Conservation (phyloP, 805 yeast species). For the Myxozyma sirexii region DNA sequence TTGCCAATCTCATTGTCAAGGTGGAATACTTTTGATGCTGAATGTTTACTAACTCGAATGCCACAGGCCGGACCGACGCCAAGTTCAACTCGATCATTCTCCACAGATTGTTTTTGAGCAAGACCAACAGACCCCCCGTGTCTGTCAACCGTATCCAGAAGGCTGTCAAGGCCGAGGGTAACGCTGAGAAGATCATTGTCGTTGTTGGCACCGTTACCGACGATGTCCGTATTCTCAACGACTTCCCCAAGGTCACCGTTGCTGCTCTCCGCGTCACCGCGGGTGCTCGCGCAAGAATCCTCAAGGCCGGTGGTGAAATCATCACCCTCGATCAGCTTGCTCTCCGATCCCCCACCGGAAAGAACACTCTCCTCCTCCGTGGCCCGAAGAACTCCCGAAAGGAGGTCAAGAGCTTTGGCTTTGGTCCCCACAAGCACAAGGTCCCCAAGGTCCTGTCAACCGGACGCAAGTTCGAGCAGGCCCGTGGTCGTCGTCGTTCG, state of each 20-base stretch:
- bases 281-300: conserved; percentile 96
- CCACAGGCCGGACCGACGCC: conserved; percentile 86
- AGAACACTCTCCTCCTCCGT: conserved; percentile 96
- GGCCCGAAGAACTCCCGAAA: conserved; percentile 99
- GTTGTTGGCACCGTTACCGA: conserved; percentile 99
- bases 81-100: conserved; percentile 98
- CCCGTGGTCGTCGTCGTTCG: conserved; percentile 99
- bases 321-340: conserved; percentile 99
- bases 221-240: conserved; percentile 83
- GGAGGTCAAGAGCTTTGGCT: conserved; percentile 99
- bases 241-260: conserved; percentile 94
- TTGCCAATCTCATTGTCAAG: too few relatives aligned
- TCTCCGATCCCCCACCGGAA: conserved; percentile 98
- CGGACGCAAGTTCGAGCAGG: conserved; percentile 99
- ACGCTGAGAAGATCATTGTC: conserved; percentile 89
- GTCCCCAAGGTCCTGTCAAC: conserved; percentile 97
- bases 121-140: conserved; percentile 99
- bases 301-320: conserved; percentile 99
- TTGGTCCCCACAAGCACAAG: conserved; percentile 99
- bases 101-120: conserved; percentile 92
- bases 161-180: conserved; percentile 80
- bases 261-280: conserved; percentile 99
- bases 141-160: conserved; percentile 88
- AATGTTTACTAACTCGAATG: not conserved
- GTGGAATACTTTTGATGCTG: too few relatives aligned